Base-by-base conservation (phyloP, 306 rosid species). In the Elaeagnus macrophylla region DNA sequence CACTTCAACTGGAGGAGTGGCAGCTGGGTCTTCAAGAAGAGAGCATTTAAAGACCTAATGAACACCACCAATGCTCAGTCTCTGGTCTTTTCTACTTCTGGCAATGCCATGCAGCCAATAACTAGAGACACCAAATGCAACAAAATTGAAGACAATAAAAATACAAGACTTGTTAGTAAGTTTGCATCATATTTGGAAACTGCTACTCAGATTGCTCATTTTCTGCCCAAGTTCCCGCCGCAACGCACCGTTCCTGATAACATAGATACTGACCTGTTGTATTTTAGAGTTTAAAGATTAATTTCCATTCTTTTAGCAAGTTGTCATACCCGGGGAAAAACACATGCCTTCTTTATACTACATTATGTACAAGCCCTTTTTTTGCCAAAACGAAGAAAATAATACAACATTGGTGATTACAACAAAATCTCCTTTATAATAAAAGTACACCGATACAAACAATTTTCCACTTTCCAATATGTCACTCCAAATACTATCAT, bases 151-250 rank as follows among this genome's bases (percentile, higher is more conserved):
- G 62, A 42, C 43, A 51, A 66, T n/a, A 67, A 72, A 54, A 64
- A 73, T 6, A 8, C 1, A 9, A 39, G 61, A 46, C 32, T 55
- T 60, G 62, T 6, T 39, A 37, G 18, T 13, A 74, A 72, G 59
- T 68, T 71, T 10, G 45, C 48, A 18, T 51, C 57, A 15, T 75
- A 71, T 60, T 60, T 85, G 40, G 75, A 79, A 39, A 64, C 50
- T 0, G 95, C 95, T 10, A 67, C 37, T 47, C 63, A 14, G 20
- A 64, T 86, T 59, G 86, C 91, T 1, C 61, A 36, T 61, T 45
- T 51, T 18, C 87, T 90, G 49, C 83, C 86, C 39, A 78, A 76
- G 74, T 81, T 79, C 62, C 88, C 88, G 51, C 60, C 77, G 47
- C 60, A 60, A 53, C 75, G 86, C 8, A 18, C 20, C 42, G 57